phyloP scores from a whole-genome alignment of 805 yeast species.

The Monosporozyma unispora region DNA sequence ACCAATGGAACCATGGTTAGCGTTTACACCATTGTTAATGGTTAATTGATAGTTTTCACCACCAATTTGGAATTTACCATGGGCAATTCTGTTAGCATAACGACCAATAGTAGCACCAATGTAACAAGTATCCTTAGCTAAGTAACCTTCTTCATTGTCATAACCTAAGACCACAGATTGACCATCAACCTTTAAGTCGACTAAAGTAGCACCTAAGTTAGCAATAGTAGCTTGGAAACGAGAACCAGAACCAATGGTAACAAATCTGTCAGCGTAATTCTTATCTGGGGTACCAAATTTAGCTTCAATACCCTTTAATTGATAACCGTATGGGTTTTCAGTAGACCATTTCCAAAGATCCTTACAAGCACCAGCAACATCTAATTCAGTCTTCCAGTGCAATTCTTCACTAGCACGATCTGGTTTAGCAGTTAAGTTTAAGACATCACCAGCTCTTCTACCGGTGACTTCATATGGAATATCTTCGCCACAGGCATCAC shows the following conservation, averaged over 20 bases:
- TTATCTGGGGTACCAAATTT: constrained; percentile 14
- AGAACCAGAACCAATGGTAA: constrained; percentile 26
- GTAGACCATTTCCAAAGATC: constrained; percentile 77
- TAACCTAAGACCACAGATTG: constrained; percentile 35
- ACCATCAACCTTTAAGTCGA: constrained; percentile 34
- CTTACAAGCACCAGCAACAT: constrained; percentile 54
- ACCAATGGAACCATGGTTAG: constrained; percentile 46
- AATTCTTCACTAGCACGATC: constrained; percentile 58
- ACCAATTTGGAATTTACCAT: constrained; percentile 35
- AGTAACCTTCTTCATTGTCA: constrained; percentile 27
- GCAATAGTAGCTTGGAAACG: constrained; percentile 35
- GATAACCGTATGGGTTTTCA: constrained; percentile 56
- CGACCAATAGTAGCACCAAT: constrained; percentile 62
- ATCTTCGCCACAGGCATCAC: constrained; percentile 52
- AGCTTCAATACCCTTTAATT: constrained; percentile 20
- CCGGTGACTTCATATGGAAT: constrained; percentile 58
- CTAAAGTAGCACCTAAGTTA: constrained; percentile 46
- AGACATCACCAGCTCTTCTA: constrained; percentile 70
- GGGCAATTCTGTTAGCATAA: constrained; percentile 49
- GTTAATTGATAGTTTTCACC: constrained; percentile 36
- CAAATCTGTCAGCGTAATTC: constrained; percentile 23
- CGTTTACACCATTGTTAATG: constrained; percentile 34
- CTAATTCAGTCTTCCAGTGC: constrained; percentile 49
- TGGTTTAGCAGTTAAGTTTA: constrained; percentile 64
- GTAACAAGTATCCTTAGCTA: constrained; percentile 35